These are phyloP conservation scores for Cryphonectria japonica DNA, from an alignment of 2,329 filamentous ascomycete species.

Conservation along the genomic window DNA sequence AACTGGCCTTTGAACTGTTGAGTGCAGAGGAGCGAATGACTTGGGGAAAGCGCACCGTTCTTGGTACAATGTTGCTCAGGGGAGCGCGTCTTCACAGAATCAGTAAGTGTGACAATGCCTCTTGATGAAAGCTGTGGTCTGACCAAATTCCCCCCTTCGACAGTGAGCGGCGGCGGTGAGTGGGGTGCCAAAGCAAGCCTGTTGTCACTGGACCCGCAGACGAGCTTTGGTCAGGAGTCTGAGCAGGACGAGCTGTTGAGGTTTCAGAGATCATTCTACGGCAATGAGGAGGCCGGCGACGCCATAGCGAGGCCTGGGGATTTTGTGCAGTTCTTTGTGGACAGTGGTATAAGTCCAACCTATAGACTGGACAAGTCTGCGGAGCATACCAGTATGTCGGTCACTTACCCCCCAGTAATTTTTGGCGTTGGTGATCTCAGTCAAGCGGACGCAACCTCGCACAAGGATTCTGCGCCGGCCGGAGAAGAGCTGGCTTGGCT, in stretches of 20 bases:
- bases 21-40: slow-evolving; percentile 7
- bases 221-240: slow-evolving; percentile 47
- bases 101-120: slow-evolving; percentile 41
- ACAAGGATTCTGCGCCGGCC: background rate
- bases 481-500: background rate
- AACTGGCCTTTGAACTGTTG: slow-evolving; percentile 23
- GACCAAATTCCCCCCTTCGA: slow-evolving; percentile 20
- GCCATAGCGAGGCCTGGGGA: slow-evolving; percentile 67
- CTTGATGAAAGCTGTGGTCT: background rate
- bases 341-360: background rate
- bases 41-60: slow-evolving; percentile 8
- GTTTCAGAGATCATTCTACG: slow-evolving; percentile 56
- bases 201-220: slow-evolving; percentile 76
- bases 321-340: slow-evolving; percentile 67
- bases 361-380: slow-evolving; percentile 36
- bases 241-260: slow-evolving; percentile 57
- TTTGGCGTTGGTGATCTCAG: slow-evolving; percentile 26
- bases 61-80: slow-evolving; percentile 13
- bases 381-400: background rate
- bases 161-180: slow-evolving; percentile 79
- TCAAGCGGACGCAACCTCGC: background rate
- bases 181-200: slow-evolving; percentile 83
- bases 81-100: slow-evolving; percentile 49
- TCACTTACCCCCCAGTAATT: slow-evolving; percentile 11
- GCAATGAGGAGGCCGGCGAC: slow-evolving; percentile 43